A percentile compares a stretch with the other conserved stretches of the same genome.
These are phyloP conservation scores for Paecilomyces sp. DNA, from an alignment of 2,329 filamentous ascomycete genomes.

Conservation along the genomic window DNA sequence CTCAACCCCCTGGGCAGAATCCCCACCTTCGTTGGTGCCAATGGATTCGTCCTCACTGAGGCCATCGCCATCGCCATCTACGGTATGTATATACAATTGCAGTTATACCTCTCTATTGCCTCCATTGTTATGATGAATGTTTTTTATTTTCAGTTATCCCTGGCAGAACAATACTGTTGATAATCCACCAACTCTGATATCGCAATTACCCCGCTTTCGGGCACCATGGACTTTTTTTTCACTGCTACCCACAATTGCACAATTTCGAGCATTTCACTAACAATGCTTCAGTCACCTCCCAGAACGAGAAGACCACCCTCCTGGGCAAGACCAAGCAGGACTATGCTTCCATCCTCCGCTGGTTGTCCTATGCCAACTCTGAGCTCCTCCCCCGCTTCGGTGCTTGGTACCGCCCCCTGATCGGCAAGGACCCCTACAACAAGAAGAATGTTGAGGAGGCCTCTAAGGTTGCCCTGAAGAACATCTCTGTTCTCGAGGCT, in stretches of 20 bases:
- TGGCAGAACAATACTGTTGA: constrained; percentile 96
- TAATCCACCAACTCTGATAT: constrained; percentile 65
- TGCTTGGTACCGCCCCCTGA: constrained; percentile 78
- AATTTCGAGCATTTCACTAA: constrained; percentile 17
- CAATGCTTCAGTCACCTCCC: constrained; percentile 70
- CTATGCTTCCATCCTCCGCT: constrained; percentile 95
- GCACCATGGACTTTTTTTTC: constrained; percentile 13
- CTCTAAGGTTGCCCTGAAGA: constrained; percentile 61
- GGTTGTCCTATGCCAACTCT: constrained; percentile 94
- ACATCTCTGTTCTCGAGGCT: constrained; percentile 67
- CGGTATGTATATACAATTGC: constrained; percentile 57
- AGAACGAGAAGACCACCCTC: constrained; percentile 99
- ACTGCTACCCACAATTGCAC: constrained; percentile 6
- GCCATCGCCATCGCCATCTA: constrained; percentile 94
- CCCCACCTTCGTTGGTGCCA: constrained; percentile 84
- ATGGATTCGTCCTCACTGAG: constrained; percentile 87
- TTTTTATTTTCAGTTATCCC: constrained; percentile 87
- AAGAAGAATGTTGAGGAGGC: constrained; percentile 91
- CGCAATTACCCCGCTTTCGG: constrained; percentile 45
- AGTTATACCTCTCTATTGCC: constrained; percentile 10
- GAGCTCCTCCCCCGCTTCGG: constrained; percentile 70
- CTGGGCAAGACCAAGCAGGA: constrained; percentile 99
- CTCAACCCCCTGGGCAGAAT: constrained; percentile 84
- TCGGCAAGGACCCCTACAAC: constrained; percentile 83
- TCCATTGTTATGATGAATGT: constrained; percentile 59